Percentiles rank a stretch among this genome's conserved stretches.
These are phyloP conservation scores for Fusarium camptoceras DNA, from an alignment of 2,329 filamentous ascomycete species.

Conservation along the genomic window DNA sequence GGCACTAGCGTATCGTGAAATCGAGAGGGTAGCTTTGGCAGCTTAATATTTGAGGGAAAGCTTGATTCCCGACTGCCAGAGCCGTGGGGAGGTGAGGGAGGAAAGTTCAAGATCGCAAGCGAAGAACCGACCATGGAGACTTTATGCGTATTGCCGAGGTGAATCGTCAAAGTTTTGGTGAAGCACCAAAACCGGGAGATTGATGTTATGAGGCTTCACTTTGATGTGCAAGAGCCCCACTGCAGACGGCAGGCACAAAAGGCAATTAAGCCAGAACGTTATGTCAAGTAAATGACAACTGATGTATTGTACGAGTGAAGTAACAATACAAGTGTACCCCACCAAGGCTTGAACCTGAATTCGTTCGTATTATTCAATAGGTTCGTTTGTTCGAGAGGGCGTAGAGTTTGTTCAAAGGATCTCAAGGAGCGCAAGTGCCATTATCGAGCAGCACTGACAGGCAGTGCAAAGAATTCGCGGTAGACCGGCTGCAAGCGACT, in stretches of 20 bases:
- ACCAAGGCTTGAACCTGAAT: slow-evolving; percentile 4
- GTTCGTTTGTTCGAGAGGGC: slow-evolving; percentile 29
- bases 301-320: slow-evolving; percentile 17
- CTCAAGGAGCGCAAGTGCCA: slow-evolving; percentile 39
- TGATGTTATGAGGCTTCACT: slow-evolving; percentile 20
- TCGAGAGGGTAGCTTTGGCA: slow-evolving; percentile 43
- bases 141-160: slow-evolving; percentile 11
- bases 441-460: slow-evolving; percentile 38
- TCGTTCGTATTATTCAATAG: slow-evolving; percentile 10
- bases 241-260: slow-evolving; percentile 10
- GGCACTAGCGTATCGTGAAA: slow-evolving; percentile 31
- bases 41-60: slow-evolving; percentile 29
- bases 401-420: slow-evolving; percentile 36
- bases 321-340: slow-evolving; percentile 26
- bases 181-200: not conserved
- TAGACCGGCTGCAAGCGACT: slow-evolving; percentile 25
- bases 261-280: not conserved
- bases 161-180: slow-evolving; percentile 6
- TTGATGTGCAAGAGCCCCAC: slow-evolving; percentile 3
- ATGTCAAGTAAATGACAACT: not conserved
- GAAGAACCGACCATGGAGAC: slow-evolving; percentile 46
- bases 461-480: slow-evolving; percentile 17
- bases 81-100: slow-evolving; percentile 40
- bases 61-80: slow-evolving; percentile 35
- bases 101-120: slow-evolving; percentile 38